phyloP scores from a whole-genome alignment of 306 rosid genomes.

The Cucurbita argyrosperma region DNA sequence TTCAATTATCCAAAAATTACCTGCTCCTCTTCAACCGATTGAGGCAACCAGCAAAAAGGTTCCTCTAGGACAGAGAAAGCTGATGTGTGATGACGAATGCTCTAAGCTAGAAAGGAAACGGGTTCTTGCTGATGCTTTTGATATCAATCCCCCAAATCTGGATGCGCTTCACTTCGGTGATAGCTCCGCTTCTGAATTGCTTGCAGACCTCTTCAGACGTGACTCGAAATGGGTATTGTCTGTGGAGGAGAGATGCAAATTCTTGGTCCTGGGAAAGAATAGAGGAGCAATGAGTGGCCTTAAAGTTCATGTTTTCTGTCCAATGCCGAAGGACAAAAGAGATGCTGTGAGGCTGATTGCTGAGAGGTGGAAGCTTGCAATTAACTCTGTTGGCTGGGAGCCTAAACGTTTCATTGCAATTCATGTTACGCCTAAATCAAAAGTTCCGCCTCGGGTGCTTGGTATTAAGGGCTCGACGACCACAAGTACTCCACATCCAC shows the following conservation, averaged over 20 bases:
- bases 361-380: slow-evolving; percentile 78
- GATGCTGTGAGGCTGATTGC: slow-evolving; percentile 71
- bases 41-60: slow-evolving; percentile 44
- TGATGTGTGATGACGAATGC: slow-evolving; percentile 82
- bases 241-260: slow-evolving; percentile 89
- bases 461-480: slow-evolving; percentile 67
- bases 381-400: slow-evolving; percentile 82
- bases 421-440: slow-evolving; percentile 67
- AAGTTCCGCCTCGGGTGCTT: slow-evolving; percentile 55
- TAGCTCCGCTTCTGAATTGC: slow-evolving; percentile 43
- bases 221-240: slow-evolving; percentile 67
- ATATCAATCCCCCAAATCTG: slow-evolving; percentile 47
- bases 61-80: slow-evolving; percentile 82
- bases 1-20: slow-evolving; percentile 60
- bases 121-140: slow-evolving; percentile 94
- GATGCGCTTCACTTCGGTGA: slow-evolving; percentile 83
- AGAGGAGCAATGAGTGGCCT: slow-evolving; percentile 54
- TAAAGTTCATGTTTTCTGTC: slow-evolving; percentile 69
- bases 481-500: slow-evolving; percentile 28
- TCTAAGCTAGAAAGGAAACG: slow-evolving; percentile 75
- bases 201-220: slow-evolving; percentile 51
- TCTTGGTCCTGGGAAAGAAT: slow-evolving; percentile 66
- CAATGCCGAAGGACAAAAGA: slow-evolving; percentile 74
- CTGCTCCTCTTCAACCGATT: slow-evolving; percentile 52
- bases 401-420: slow-evolving; percentile 70